Base-by-base conservation (phyloP, 2,329 filamentous ascomycete genomes). In the Biscogniauxia mediterranea region DNA sequence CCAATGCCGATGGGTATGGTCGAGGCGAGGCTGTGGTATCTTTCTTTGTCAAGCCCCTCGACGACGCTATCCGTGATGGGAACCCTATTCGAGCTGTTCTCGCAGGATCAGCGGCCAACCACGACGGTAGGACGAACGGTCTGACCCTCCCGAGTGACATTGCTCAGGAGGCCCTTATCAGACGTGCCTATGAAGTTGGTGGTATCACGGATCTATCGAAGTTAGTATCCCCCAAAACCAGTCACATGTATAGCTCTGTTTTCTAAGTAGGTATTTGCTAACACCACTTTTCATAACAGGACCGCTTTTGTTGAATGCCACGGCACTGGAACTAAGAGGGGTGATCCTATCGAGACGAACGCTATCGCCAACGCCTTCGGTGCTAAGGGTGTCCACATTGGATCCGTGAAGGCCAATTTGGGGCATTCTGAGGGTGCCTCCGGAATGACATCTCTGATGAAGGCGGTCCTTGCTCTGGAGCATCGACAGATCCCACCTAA, bases 1-100 rank as follows among this genome's bases (percentile, higher is more conserved):
- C 70, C 13, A 65, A 68, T 1, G 80, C 77, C 3, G 73, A 79
- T 57, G 81, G 81, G 1, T 83, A 81, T 61, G 77, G 72, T 0
- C 71, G 80, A 21, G 80, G 77, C 2, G 81, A 83, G 60, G 80
- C 78, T 4, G 64, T 76, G 17, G 75, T 66, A 0, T 69, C 74
- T 13, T 38, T 83, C 4, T 64, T 79, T 6, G 59, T 83, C 4
- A 83, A 82, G 64, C 73, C 69, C 0, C 67, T 82, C 0, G 69
- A 71, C 3, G 71, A 77, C 55, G 81, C 81, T 1, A 61, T 70
- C 9, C 60, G 64, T 1, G 69, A 70, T 25, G 64, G 64, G 9
- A 68, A 68, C 59, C 65, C 66, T 1, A 64, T 70, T 19, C 60
- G 68, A 15, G 69, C 64, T 5, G 64, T 70, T 1, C 68, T 70